Evolutionary conservation across 495 filamentous ascomycete genomes (phyloP).

Genomic region (Penicillium malachiteum): DNA sequence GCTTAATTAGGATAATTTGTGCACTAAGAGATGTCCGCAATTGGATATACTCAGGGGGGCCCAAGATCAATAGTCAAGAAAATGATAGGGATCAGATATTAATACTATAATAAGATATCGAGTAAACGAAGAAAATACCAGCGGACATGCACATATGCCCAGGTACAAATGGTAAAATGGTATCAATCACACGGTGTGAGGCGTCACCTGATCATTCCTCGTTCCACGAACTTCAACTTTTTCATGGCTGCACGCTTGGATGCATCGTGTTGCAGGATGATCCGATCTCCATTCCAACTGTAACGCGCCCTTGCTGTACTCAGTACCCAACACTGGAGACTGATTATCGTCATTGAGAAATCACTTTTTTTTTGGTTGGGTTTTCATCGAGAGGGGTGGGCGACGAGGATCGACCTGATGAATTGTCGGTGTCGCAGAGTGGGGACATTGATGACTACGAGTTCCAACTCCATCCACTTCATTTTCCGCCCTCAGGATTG

Average conservation of each 20-base stretch:
- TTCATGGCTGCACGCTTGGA: neutral
- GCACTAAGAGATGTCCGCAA: neutral
- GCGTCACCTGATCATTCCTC: slow-evolving; percentile 17
- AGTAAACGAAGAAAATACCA: too few relatives aligned
- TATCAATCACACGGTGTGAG: slow-evolving; percentile 13
- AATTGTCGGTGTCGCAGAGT: slow-evolving; percentile 33
- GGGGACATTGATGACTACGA: slow-evolving; percentile 16
- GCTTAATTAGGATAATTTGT: slow-evolving; percentile 13
- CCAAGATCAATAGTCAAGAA: neutral
- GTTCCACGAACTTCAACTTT: slow-evolving; percentile 14
- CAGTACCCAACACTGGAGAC: neutral
- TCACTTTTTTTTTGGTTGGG: neutral
- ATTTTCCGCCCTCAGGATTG: slow-evolving; percentile 5
- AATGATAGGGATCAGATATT: neutral
- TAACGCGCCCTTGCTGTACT: slow-evolving; percentile 15
- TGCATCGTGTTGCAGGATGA: slow-evolving; percentile 10
- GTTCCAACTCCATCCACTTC: slow-evolving; percentile 18
- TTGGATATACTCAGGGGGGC: neutral
- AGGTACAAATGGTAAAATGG: too few relatives aligned
- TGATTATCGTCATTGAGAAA: neutral
- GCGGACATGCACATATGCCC: too few relatives aligned
- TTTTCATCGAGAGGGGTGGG: neutral
- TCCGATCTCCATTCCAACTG: slow-evolving; percentile 19
- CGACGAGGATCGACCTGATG: slow-evolving; percentile 15
- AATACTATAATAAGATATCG: too few relatives aligned